These are phyloP conservation scores for Coemansia sp. DNA, from an alignment of 192 early-diverging fungal species.

Conservation along the genomic window DNA sequence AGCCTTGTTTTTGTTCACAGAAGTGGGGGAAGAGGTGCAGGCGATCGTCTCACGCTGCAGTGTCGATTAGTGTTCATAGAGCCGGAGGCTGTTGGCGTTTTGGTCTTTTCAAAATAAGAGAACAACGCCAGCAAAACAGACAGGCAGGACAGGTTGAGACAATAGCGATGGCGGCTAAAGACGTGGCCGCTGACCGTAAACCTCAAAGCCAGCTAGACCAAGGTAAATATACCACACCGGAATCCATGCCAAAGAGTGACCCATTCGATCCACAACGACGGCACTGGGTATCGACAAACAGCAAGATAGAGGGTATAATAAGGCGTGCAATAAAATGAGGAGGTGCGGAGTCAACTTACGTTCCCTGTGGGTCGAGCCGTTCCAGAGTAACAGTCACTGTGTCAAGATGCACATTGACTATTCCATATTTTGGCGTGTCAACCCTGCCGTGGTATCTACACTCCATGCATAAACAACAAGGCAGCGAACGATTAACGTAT, in stretches of 20 bases:
- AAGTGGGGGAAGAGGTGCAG: neutral
- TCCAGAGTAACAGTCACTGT: slow-evolving; percentile 38
- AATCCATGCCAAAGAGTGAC: too few species aligned
- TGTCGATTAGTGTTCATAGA: slow-evolving; percentile 6
- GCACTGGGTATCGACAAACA: neutral
- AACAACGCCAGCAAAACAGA: neutral
- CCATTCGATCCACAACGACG: too few species aligned
- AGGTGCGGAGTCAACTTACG: slow-evolving; percentile 41
- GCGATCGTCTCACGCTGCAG: neutral
- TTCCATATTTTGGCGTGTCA: slow-evolving; percentile 22
- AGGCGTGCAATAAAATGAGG: neutral
- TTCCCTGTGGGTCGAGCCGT: slow-evolving; percentile 34
- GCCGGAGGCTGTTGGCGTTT: neutral
- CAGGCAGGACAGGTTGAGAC: neutral
- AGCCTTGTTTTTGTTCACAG: slow-evolving; percentile 3
- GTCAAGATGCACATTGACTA: slow-evolving; percentile 18
- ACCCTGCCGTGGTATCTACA: slow-evolving; percentile 38
- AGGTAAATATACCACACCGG: too few species aligned
- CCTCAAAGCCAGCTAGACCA: too few species aligned
- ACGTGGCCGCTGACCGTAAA: too few species aligned
- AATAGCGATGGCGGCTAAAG: too few species aligned
- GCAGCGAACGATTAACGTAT: slow-evolving; percentile 1
- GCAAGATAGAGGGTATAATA: neutral
- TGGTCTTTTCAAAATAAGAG: neutral
- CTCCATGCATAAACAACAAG: slow-evolving; percentile 22